Percentiles rank a stretch among this genome's conserved stretches.
phyloP scores from a whole-genome alignment of 2,329 filamentous ascomycete species.

The Arthrobotrys entomopaga region DNA sequence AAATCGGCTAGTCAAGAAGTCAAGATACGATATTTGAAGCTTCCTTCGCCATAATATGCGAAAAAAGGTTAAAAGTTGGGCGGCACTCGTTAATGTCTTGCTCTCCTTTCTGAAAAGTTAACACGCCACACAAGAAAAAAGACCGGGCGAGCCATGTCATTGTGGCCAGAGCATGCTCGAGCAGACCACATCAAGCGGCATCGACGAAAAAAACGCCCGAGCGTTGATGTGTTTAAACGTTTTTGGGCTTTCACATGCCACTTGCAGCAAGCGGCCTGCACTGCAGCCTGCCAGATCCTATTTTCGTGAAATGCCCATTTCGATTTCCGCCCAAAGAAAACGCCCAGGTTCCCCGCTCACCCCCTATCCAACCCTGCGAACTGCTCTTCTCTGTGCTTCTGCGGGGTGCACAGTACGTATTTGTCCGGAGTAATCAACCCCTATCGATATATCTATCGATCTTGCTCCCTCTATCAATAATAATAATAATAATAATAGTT shows the following conservation, averaged over 20 bases:
- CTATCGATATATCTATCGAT: neutral
- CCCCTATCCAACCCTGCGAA: neutral
- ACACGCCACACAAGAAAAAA: conserved; percentile 17
- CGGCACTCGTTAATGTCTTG: conserved; percentile 10
- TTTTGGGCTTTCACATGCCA: conserved; percentile 27
- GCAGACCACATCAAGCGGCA: neutral
- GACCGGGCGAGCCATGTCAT: conserved; percentile 3
- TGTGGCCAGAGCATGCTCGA: no score
- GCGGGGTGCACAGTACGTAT: conserved; percentile 8
- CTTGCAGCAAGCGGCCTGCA: conserved; percentile 10
- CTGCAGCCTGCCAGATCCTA: conserved; percentile 10
- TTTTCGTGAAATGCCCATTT: conserved; percentile 5
- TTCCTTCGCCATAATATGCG: neutral
- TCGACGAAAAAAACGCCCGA: neutral
- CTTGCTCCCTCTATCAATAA: neutral
- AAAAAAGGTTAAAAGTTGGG: neutral
- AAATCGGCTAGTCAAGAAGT: neutral
- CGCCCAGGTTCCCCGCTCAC: conserved; percentile 28
- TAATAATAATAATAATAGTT: no score
- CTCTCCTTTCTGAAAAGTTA: neutral
- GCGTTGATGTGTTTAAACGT: conserved; percentile 3
- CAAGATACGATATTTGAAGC: conserved; percentile 1
- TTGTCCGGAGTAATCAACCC: neutral
- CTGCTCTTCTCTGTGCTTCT: neutral
- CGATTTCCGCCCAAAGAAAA: conserved; percentile 1